These are phyloP conservation scores for Stephanocyclus meneghinianus DNA, from an alignment of 352 stramenopile species.

Conservation along the genomic window DNA sequence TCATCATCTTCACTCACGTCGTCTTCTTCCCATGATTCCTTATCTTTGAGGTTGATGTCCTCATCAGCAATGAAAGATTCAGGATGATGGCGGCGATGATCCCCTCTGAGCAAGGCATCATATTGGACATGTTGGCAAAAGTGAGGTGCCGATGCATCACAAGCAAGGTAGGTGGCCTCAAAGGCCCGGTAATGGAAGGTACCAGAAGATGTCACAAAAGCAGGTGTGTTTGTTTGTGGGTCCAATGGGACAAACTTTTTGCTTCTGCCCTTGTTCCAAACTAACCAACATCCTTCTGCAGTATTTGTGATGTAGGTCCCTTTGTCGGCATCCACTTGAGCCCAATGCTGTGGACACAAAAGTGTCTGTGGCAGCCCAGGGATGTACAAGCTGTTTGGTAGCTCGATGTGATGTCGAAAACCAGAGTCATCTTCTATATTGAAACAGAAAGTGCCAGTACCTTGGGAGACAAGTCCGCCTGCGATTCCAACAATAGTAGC, in stretches of 20 bases:
- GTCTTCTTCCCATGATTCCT: neutral
- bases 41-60: neutral
- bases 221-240: neutral
- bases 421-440: conserved; percentile 5
- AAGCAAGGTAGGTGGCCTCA: neutral
- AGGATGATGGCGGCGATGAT: neutral
- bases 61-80: neutral
- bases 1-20: neutral
- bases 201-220: neutral
- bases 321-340: neutral
- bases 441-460: conserved; percentile 10
- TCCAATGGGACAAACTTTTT: conserved; percentile 1
- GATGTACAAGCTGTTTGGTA: conserved; percentile 5
- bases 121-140: neutral
- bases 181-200: neutral
- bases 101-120: neutral
- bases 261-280: neutral
- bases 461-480: neutral
- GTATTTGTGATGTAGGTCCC: neutral
- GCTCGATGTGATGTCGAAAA: neutral
- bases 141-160: neutral
- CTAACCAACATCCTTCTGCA: neutral
- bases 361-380: neutral
- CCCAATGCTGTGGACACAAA: conserved; percentile 14
- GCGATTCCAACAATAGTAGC: conserved; percentile 3